A percentile compares a stretch with the other conserved stretches of the same genome.
phyloP scores from a whole-genome alignment of 2,329 filamentous ascomycete genomes.

The Hymenoscyphus scutula region DNA sequence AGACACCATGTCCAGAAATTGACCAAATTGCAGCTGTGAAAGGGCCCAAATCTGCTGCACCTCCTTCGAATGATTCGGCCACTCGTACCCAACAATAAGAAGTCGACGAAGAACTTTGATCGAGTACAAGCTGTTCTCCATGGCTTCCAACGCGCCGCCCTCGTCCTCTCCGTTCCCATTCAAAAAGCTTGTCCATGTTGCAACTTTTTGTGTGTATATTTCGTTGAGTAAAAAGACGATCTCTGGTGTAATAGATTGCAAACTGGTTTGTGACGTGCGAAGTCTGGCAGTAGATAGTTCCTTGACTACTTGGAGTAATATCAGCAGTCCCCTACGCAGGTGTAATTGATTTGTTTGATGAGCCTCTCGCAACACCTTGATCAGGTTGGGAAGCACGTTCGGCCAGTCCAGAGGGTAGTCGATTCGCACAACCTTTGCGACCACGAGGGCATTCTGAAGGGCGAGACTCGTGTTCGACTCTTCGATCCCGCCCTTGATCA shows the following conservation, averaged over 20 bases:
- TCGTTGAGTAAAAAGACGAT: slow-evolving; percentile 75
- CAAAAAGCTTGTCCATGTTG: slow-evolving; percentile 64
- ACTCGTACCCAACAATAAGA: slow-evolving; percentile 77
- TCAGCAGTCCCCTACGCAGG: slow-evolving; percentile 69
- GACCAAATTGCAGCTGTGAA: slow-evolving; percentile 73
- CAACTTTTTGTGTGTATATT: slow-evolving; percentile 74
- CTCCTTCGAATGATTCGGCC: slow-evolving; percentile 73
- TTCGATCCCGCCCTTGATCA: slow-evolving; percentile 73
- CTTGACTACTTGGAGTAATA: slow-evolving; percentile 84
- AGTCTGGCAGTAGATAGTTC: slow-evolving; percentile 81
- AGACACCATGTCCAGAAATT: slow-evolving; percentile 65
- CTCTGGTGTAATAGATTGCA: slow-evolving; percentile 79
- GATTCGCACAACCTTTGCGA: slow-evolving; percentile 83
- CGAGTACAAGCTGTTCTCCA: slow-evolving; percentile 74
- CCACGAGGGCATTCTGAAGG: slow-evolving; percentile 81
- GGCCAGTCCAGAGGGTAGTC: slow-evolving; percentile 90
- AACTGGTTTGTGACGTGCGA: slow-evolving; percentile 67
- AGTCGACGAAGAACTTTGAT: slow-evolving; percentile 80
- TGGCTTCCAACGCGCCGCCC: slow-evolving; percentile 57
- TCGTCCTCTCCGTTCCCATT: slow-evolving; percentile 57
- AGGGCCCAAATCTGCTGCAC: slow-evolving; percentile 79
- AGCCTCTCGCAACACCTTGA: slow-evolving; percentile 61
- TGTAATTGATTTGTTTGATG: slow-evolving; percentile 59
- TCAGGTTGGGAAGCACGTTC: slow-evolving; percentile 57
- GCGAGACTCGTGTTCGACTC: slow-evolving; percentile 76